These are phyloP conservation scores for Paraphaeosphaeria sporulosa DNA, from an alignment of 2,329 filamentous ascomycete species.

Conservation along the genomic window DNA sequence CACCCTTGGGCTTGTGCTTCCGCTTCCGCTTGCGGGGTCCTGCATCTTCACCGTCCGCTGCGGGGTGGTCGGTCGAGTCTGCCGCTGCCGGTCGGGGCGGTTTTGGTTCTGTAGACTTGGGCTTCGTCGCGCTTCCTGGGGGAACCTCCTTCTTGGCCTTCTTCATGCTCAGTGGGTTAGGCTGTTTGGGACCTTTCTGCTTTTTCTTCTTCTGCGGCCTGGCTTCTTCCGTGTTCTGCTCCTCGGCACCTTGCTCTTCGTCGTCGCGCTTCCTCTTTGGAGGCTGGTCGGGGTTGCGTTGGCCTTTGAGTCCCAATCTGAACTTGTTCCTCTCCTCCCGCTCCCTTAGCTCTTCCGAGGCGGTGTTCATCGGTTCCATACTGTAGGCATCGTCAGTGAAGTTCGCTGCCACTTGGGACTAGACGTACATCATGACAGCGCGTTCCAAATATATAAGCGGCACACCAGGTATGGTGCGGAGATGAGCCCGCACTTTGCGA, in stretches of 20 bases:
- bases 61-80: constrained; percentile 19
- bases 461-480: constrained; percentile 74
- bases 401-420: too few species aligned
- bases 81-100: constrained; percentile 12
- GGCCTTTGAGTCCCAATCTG: constrained; percentile 69
- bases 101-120: constrained; percentile 19
- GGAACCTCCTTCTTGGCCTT: constrained; percentile 65
- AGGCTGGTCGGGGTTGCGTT: constrained; percentile 35
- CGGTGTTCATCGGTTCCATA: constrained; percentile 77
- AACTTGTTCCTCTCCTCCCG: constrained; percentile 79
- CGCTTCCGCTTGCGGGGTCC: constrained; percentile 48
- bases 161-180: constrained; percentile 75
- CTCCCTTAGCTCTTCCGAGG: constrained; percentile 68
- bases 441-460: constrained; percentile 81
- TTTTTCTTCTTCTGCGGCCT: constrained; percentile 58
- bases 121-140: constrained; percentile 24
- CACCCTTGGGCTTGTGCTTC: constrained; percentile 48
- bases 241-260: constrained; percentile 56
- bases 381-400: too few species aligned
- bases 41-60: constrained; percentile 29
- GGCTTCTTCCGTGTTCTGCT: constrained; percentile 28
- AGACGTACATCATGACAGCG: constrained; percentile 71
- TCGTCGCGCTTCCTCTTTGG: constrained; percentile 51
- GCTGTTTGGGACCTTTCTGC: constrained; percentile 68
- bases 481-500: constrained; percentile 63